phyloP scores from a whole-genome alignment of 306 rosid species.

The Pyrus communis region DNA sequence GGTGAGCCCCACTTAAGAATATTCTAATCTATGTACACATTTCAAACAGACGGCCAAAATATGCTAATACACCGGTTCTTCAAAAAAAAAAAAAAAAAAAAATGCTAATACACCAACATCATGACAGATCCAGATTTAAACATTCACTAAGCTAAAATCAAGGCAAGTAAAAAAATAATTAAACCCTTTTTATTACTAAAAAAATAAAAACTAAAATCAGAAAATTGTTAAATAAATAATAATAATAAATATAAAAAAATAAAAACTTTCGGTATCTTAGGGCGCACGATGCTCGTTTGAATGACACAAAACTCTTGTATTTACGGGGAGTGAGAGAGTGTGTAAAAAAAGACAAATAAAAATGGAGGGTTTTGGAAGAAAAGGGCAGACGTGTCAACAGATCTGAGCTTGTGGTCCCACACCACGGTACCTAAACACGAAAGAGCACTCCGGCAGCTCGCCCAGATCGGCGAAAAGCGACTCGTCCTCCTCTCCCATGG shows the following conservation, averaged over 20 bases:
- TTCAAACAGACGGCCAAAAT: constrained; percentile 2
- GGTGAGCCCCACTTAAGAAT: background rate
- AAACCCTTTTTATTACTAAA: background rate
- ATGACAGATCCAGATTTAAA: constrained; percentile 10
- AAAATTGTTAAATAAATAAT: background rate
- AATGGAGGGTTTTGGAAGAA: background rate
- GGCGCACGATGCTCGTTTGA: constrained; percentile 16
- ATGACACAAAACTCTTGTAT: constrained; percentile 10
- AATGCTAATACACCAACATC: background rate
- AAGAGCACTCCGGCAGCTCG: constrained; percentile 80
- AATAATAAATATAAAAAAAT: no score
- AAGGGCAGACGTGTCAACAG: constrained; percentile 31
- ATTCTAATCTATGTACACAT: background rate
- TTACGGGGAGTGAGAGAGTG: background rate
- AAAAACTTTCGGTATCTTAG: constrained; percentile 13
- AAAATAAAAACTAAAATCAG: background rate
- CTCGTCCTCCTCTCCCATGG: constrained; percentile 88
- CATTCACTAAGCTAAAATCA: constrained; percentile 6
- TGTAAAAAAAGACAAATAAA: background rate
- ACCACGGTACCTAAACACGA: constrained; percentile 53
- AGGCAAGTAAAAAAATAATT: background rate
- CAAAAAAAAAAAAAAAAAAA: no score
- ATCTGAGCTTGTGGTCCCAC: constrained; percentile 50
- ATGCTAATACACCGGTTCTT: background rate
- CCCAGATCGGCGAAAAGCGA: constrained; percentile 81